Evolutionary conservation across 2,329 filamentous ascomycete genomes (phyloP).

Genomic region (Paraphoma chrysanthemicola): DNA sequence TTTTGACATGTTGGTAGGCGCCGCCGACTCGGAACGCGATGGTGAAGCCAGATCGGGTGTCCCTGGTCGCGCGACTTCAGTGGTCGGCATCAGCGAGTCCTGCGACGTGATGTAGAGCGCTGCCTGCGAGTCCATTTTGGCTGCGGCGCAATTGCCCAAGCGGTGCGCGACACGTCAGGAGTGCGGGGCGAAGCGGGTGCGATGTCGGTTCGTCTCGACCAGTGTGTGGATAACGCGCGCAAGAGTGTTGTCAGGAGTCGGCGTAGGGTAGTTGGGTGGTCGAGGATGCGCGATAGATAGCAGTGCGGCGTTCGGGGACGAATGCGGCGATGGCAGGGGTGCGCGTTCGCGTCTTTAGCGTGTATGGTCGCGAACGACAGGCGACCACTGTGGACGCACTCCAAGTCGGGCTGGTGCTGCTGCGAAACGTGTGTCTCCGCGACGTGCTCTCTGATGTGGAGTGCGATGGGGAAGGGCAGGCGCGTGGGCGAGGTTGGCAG

Average conservation of each 20-base stretch:
- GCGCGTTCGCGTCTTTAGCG: slow-evolving; percentile 26
- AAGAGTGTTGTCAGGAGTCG: not conserved
- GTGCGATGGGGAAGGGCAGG: slow-evolving; percentile 8
- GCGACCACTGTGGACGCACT: slow-evolving; percentile 10
- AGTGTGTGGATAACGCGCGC: slow-evolving; percentile 13
- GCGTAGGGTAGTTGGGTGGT: slow-evolving; percentile 4
- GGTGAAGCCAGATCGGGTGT: slow-evolving; percentile 29
- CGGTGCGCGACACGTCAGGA: slow-evolving; percentile 36
- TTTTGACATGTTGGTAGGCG: slow-evolving; percentile 22
- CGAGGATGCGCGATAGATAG: slow-evolving; percentile 8
- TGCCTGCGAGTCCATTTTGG: slow-evolving; percentile 40
- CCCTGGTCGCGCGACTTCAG: slow-evolving; percentile 35
- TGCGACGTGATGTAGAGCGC: slow-evolving; percentile 32
- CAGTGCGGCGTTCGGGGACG: slow-evolving; percentile 8
- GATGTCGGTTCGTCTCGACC: slow-evolving; percentile 7
- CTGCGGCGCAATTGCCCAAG: slow-evolving; percentile 27
- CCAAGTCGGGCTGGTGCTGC: slow-evolving; percentile 1
- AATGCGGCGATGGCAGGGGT: slow-evolving; percentile 20
- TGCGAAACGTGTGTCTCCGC: slow-evolving; percentile 2
- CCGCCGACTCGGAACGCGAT: slow-evolving; percentile 29
- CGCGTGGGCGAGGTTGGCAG: slow-evolving; percentile 10
- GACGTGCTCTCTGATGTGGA: slow-evolving; percentile 7
- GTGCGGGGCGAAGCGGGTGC: slow-evolving; percentile 9
- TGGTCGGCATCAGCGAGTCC: slow-evolving; percentile 41
- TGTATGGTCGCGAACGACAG: slow-evolving; percentile 15